A percentile compares a stretch with the other conserved stretches of the same genome.
Evolutionary conservation across 2,329 filamentous ascomycete species (phyloP).

Genomic region (Aspergillus jensenii): DNA sequence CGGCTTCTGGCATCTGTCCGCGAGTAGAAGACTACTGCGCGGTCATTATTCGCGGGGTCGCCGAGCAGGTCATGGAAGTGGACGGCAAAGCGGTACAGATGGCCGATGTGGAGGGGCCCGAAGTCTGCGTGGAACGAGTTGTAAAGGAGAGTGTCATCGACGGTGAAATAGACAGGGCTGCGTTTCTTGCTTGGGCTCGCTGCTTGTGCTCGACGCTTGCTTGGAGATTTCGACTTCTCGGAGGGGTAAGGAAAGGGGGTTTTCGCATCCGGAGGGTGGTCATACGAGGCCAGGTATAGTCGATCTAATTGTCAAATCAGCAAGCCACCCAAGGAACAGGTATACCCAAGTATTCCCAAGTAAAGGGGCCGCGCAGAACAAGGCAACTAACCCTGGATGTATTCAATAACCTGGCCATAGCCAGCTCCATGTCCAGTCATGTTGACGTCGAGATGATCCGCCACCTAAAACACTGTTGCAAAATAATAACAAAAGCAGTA

Average conservation of each 20-base stretch:
- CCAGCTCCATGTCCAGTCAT: slow-evolving; percentile 56
- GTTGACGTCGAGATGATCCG: slow-evolving; percentile 31
- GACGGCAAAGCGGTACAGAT: slow-evolving; percentile 93
- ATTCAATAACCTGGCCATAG: slow-evolving; percentile 90
- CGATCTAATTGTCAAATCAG: slow-evolving; percentile 62
- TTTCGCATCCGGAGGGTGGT: slow-evolving; percentile 73
- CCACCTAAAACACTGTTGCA: slow-evolving; percentile 13
- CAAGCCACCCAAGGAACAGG: background rate
- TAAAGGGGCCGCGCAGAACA: background rate
- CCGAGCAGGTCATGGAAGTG: slow-evolving; percentile 94
- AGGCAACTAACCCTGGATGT: slow-evolving; percentile 75
- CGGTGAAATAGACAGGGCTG: slow-evolving; percentile 88
- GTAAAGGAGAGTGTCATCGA: slow-evolving; percentile 90
- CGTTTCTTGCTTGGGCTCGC: slow-evolving; percentile 55
- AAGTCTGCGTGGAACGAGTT: slow-evolving; percentile 99
- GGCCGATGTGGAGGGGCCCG: slow-evolving; percentile 93
- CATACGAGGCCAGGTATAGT: slow-evolving; percentile 90
- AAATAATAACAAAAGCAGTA: slow-evolving; percentile 12
- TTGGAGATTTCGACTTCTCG: slow-evolving; percentile 63
- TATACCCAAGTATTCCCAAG: too few species aligned
- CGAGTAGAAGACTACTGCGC: slow-evolving; percentile 95
- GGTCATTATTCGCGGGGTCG: slow-evolving; percentile 83
- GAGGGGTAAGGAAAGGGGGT: slow-evolving; percentile 82
- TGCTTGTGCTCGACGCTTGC: slow-evolving; percentile 67
- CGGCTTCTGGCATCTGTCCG: slow-evolving; percentile 84